Conservation (phyloP, 768 basidiomycete genomes). For the Boletus tomentosulus region DNA sequence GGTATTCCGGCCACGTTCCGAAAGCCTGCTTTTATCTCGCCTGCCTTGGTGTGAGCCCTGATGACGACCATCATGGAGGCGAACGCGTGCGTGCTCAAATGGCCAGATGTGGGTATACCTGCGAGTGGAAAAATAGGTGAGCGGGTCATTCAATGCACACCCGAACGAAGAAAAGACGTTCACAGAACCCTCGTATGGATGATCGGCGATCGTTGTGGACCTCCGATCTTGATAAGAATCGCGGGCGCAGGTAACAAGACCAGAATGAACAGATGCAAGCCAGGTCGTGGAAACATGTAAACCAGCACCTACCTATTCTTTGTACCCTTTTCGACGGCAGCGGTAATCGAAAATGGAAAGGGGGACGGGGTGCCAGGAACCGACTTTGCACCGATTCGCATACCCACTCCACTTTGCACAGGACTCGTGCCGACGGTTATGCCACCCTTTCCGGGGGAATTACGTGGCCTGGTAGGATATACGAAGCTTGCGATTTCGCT, state of each 20-base stretch:
- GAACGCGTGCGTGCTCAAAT: conserved; percentile 90
- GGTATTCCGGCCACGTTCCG: conserved; percentile 13
- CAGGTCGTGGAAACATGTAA: background rate
- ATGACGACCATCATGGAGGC: conserved; percentile 44
- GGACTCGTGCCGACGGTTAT: background rate
- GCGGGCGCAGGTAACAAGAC: background rate
- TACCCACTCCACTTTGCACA: background rate
- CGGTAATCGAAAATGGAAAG: conserved; percentile 92
- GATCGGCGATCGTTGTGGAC: background rate
- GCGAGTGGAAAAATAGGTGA: conserved; percentile 3
- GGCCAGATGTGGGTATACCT: conserved; percentile 98
- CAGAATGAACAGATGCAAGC: background rate
- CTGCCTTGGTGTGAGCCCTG: conserved; percentile 28
- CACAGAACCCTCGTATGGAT: background rate
- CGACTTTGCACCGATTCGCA: conserved; percentile 13
- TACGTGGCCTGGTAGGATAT: conserved; percentile 8
- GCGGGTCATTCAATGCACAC: background rate
- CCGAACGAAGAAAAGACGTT: background rate
- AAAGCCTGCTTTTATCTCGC: conserved; percentile 17
- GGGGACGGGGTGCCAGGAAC: conserved; percentile 12
- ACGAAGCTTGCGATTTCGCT: conserved; percentile 23
- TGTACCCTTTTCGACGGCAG: conserved; percentile 89
- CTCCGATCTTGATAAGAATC: background rate
- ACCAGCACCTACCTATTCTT: conserved; percentile 74
- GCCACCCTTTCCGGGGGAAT: background rate